Evolutionary conservation across 2,329 filamentous ascomycete species (phyloP).

Genomic region (Penicillium sp.): DNA sequence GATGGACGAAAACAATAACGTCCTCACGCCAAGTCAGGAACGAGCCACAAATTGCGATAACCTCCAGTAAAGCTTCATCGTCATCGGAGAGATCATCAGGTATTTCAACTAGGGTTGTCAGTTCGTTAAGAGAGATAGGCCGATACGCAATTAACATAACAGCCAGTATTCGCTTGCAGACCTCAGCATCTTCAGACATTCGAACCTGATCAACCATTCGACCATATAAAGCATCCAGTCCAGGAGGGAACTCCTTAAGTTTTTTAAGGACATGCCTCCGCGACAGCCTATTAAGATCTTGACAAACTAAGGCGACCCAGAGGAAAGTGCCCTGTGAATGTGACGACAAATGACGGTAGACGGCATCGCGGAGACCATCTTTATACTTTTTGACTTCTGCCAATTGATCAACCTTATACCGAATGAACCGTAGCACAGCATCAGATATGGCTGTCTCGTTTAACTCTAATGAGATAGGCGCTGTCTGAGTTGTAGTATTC

Average conservation of each 20-base stretch:
- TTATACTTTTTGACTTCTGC: slow-evolving; percentile 22
- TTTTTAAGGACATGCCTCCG: background rate
- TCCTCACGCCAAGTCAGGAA: slow-evolving; percentile 19
- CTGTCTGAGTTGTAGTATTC: background rate
- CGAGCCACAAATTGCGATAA: slow-evolving; percentile 23
- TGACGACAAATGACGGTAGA: slow-evolving; percentile 18
- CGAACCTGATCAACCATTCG: slow-evolving; percentile 28
- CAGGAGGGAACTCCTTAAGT: background rate
- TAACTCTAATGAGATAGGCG: slow-evolving; percentile 27
- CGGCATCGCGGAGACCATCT: slow-evolving; percentile 2
- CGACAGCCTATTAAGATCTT: background rate
- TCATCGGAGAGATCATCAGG: background rate
- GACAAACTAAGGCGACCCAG: slow-evolving; percentile 29
- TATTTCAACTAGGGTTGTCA: background rate
- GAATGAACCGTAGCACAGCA: slow-evolving; percentile 21
- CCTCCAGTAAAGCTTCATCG: background rate
- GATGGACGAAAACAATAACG: slow-evolving; percentile 24
- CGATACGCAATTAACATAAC: background rate
- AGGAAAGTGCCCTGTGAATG: slow-evolving; percentile 40
- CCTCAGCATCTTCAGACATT: slow-evolving; percentile 22
- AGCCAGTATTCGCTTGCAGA: background rate
- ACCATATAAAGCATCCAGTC: background rate
- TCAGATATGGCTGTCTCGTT: slow-evolving; percentile 16
- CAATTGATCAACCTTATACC: slow-evolving; percentile 18
- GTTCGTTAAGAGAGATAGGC: background rate